phyloP scores from a whole-genome alignment of 2,329 filamentous ascomycete species.

The Ilyonectria sp. region DNA sequence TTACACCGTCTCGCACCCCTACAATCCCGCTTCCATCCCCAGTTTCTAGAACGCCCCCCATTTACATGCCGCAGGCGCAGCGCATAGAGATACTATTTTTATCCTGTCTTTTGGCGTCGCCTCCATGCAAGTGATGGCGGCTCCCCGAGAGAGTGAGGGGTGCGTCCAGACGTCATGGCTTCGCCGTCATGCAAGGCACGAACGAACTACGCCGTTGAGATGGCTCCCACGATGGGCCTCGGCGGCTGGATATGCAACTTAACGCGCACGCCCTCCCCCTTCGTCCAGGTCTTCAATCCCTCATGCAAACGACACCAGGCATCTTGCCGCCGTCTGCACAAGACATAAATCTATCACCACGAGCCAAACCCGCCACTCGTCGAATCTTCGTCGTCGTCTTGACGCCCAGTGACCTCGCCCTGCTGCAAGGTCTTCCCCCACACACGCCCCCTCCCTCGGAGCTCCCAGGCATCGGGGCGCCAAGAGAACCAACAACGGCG shows the following conservation, averaged over 20 bases:
- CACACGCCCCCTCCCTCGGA: constrained; percentile 22
- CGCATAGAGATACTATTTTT: constrained; percentile 17
- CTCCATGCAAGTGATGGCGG: constrained; percentile 15
- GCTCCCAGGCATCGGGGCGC: not conserved
- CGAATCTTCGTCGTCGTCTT: constrained; percentile 29
- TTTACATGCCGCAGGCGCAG: constrained; percentile 12
- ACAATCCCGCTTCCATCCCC: constrained; percentile 26
- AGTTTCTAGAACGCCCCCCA: constrained; percentile 36
- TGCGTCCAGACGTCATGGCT: constrained; percentile 14
- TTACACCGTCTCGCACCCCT: constrained; percentile 29
- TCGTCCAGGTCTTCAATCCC: not conserved
- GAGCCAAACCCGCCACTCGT: constrained; percentile 1
- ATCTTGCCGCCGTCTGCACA: constrained; percentile 37
- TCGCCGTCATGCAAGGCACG: constrained; percentile 22
- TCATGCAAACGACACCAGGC: constrained; percentile 35
- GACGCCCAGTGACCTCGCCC: constrained; percentile 36
- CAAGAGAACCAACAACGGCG: not conserved
- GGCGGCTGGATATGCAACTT: constrained; percentile 6
- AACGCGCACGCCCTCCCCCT: constrained; percentile 5
- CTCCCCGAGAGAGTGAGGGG: not conserved
- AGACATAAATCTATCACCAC: constrained; percentile 6
- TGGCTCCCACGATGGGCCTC: constrained; percentile 11
- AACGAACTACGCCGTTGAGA: constrained; percentile 13
- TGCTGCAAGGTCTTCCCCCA: constrained; percentile 18
- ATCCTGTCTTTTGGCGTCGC: not conserved